These are phyloP conservation scores for Neoconidiobolus thromboides DNA, from an alignment of 371 early-diverging fungal genomes.

Conservation along the genomic window DNA sequence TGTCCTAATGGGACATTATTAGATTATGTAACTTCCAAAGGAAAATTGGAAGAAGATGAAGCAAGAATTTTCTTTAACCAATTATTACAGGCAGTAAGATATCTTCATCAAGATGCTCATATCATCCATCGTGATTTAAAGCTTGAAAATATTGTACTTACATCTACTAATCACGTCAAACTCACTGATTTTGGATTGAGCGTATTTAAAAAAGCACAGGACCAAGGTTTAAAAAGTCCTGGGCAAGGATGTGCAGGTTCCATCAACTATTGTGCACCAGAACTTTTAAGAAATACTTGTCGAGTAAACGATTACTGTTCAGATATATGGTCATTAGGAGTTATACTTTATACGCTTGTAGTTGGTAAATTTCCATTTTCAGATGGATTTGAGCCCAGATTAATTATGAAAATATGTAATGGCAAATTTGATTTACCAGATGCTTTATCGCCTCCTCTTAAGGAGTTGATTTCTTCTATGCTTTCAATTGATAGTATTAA, in stretches of 20 bases:
- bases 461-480: neutral
- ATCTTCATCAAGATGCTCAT: constrained; percentile 50
- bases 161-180: constrained; percentile 30
- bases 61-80: constrained; percentile 39
- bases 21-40: constrained; percentile 8
- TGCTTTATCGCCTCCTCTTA: neutral
- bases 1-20: constrained; percentile 31
- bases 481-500: neutral
- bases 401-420: constrained; percentile 2
- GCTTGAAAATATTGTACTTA: constrained; percentile 69
- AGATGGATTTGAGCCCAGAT: constrained; percentile 3
- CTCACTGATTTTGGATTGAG: constrained; percentile 80
- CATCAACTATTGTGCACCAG: constrained; percentile 60
- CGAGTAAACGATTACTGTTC: constrained; percentile 1
- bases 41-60: constrained; percentile 18
- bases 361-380: constrained; percentile 51
- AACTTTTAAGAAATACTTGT: constrained; percentile 25
- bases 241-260: constrained; percentile 37
- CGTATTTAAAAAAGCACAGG: neutral
- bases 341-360: constrained; percentile 49
- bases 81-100: constrained; percentile 44
- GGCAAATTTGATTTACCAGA: neutral
- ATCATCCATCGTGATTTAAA: constrained; percentile 87
- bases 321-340: constrained; percentile 74
- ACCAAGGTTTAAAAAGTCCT: neutral